Conservation (phyloP, 1,139 yeast genomes). For the Ogataea hybrid region DNA sequence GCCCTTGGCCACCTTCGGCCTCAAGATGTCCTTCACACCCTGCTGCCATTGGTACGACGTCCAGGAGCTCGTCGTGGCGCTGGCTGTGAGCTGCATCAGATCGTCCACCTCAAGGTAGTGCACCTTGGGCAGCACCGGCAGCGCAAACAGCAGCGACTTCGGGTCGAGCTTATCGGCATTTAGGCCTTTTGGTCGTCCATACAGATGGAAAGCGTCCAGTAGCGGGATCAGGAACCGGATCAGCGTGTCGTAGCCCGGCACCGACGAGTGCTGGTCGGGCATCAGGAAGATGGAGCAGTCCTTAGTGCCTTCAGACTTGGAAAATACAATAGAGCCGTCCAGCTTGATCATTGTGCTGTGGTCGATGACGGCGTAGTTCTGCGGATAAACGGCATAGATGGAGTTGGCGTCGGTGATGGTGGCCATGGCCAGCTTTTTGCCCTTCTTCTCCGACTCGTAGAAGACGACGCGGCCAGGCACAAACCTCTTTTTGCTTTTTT, state of each 20-base stretch:
- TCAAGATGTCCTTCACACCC: slow-evolving; percentile 62
- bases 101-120: slow-evolving; percentile 74
- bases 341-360: slow-evolving; percentile 84
- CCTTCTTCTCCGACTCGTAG: slow-evolving; percentile 66
- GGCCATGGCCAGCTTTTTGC: slow-evolving; percentile 78
- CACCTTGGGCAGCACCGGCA: slow-evolving; percentile 86
- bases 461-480: slow-evolving; percentile 58
- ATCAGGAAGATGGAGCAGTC: slow-evolving; percentile 84
- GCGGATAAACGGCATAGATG: slow-evolving; percentile 93
- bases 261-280: slow-evolving; percentile 95
- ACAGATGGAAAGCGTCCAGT: slow-evolving; percentile 80
- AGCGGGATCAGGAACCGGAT: slow-evolving; percentile 84
- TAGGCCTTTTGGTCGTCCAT: slow-evolving; percentile 87
- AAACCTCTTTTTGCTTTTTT: slow-evolving; percentile 38
- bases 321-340: slow-evolving; percentile 75
- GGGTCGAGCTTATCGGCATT: slow-evolving; percentile 86
- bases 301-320: slow-evolving; percentile 51
- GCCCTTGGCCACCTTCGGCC: slow-evolving; percentile 65
- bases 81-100: slow-evolving; percentile 41
- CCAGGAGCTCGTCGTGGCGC: slow-evolving; percentile 50
- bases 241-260: slow-evolving; percentile 91
- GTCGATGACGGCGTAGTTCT: slow-evolving; percentile 74
- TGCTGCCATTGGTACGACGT: slow-evolving; percentile 65
- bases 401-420: slow-evolving; percentile 67
- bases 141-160: slow-evolving; percentile 78